Percentiles rank a stretch among this genome's conserved stretches.
Conservation (phyloP, 768 basidiomycete species). For the Peribolospora kevripleyi region DNA sequence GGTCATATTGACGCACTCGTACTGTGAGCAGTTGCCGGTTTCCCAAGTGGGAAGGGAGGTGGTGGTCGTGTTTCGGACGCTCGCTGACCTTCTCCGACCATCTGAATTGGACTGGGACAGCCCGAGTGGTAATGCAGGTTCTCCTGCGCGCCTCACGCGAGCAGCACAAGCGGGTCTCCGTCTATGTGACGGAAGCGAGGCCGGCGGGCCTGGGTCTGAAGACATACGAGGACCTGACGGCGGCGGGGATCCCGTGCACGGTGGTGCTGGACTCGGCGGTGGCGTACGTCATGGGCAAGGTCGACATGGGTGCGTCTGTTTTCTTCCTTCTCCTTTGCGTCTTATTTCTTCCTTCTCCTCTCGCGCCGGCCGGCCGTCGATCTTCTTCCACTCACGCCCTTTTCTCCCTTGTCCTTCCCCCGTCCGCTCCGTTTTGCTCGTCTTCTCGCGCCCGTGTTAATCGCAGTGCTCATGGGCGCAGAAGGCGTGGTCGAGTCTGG, state of each 20-base stretch:
- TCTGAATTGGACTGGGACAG: neutral
- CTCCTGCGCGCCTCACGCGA: conserved; percentile 59
- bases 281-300: conserved; percentile 87
- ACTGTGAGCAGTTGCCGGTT: conserved; percentile 36
- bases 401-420: conserved; percentile 21
- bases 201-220: conserved; percentile 52
- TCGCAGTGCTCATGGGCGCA: conserved; percentile 60
- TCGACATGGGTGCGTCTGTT: conserved; percentile 1
- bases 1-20: conserved; percentile 89
- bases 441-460: no score
- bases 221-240: conserved; percentile 65
- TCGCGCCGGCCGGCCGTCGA: no score
- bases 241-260: conserved; percentile 79
- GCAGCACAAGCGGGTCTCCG: conserved; percentile 68
- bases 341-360: no score
- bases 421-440: no score
- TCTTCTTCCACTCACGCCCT: no score
- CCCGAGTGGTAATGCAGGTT: conserved; percentile 73
- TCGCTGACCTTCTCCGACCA: neutral
- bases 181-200: conserved; percentile 89
- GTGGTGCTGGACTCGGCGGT: conserved; percentile 91
- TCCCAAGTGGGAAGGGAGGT: no score
- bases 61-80: neutral
- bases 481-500: conserved; percentile 97
- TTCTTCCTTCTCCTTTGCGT: no score